A percentile compares a stretch with the other conserved stretches of the same genome.
phyloP scores from a whole-genome alignment of 192 early-diverging fungal species.

The Ramicandelaber brevisporus region DNA sequence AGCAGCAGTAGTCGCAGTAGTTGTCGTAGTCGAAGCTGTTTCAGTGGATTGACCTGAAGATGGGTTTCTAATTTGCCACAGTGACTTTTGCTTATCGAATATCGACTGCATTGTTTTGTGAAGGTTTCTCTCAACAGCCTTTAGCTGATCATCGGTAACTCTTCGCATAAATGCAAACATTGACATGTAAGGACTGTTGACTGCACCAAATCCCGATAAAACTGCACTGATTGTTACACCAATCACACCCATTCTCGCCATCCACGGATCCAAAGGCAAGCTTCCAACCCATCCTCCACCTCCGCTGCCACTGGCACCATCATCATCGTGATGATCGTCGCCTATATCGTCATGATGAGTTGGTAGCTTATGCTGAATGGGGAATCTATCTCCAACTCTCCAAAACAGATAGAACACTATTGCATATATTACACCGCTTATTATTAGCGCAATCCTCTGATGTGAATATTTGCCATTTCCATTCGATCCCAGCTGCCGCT shows the following conservation, averaged over 20 bases:
- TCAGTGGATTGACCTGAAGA: not conserved
- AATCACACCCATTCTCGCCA: conserved; percentile 63
- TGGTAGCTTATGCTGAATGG: no score
- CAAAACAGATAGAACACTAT: conserved; percentile 37
- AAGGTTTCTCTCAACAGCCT: conserved; percentile 36
- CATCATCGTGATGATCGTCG: no score
- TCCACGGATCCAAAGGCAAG: conserved; percentile 36
- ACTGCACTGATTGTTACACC: conserved; percentile 86
- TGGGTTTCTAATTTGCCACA: conserved; percentile 19
- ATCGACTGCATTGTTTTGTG: conserved; percentile 36
- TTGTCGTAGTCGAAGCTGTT: not conserved
- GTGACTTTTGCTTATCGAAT: conserved; percentile 32
- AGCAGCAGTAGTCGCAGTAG: no score
- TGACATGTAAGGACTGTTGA: conserved; percentile 71
- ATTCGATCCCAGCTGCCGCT: no score
- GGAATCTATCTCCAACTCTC: conserved; percentile 28
- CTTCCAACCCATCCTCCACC: no score
- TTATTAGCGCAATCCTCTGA: no score
- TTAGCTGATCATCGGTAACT: conserved; percentile 14
- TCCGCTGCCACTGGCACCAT: no score
- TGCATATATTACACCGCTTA: no score
- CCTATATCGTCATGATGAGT: no score
- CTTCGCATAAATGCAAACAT: conserved; percentile 58
- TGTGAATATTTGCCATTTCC: no score
- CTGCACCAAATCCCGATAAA: conserved; percentile 82